Evolutionary conservation across 805 yeast species (phyloP), one percentile per base, ranked within the genome.

Genomic region (Ascoidea rubescens): DNA sequence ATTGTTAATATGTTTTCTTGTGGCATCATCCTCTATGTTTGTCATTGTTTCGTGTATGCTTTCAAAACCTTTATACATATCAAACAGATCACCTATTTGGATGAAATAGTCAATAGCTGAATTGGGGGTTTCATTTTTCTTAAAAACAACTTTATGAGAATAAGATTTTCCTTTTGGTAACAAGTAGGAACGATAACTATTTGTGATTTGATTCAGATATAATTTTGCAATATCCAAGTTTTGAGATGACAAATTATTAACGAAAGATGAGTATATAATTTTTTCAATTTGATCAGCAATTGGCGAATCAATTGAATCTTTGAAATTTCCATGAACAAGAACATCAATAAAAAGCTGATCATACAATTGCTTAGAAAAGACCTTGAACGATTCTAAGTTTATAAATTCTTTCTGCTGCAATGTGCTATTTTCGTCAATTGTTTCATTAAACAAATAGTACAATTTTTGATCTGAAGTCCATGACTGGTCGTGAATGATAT

Each of bases 61-160:
- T 5, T 33, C 21, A 51, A 6, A 51, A 48, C n/a, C 31, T 46
- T 28, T 48, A 49, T 21, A 43, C 43, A 37, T 10, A 10, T 37
- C 43, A 14, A 10, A 47, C n/a, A 32, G 4, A 4, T 71, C 62
- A 12, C 85, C 88, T 44, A 87, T 64, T 65, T 88, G 96, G 48
- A 82, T 70, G 55, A 78, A 80, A 60, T 87, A 79, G 58, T 87
- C 95, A 58, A 89, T 78, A 64, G 95, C 86, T 0, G 96, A 84
- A 62, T 91, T 91, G 53, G 84, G 12, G 49, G 33, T 42, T 46
- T 49, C 4, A 33, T 51, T 31, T 28, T 16, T 30, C 48, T 47
- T 12, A 33, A 17, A 28, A 51, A 17, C 14, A 46, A 37, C 16
- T 48, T 50, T 17, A 28, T n/a, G 30, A 32, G 16, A 14, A 33